These are phyloP conservation scores for Stenogyne calaminthoides DNA, from an alignment of 305 asterid species.

Conservation along the genomic window DNA sequence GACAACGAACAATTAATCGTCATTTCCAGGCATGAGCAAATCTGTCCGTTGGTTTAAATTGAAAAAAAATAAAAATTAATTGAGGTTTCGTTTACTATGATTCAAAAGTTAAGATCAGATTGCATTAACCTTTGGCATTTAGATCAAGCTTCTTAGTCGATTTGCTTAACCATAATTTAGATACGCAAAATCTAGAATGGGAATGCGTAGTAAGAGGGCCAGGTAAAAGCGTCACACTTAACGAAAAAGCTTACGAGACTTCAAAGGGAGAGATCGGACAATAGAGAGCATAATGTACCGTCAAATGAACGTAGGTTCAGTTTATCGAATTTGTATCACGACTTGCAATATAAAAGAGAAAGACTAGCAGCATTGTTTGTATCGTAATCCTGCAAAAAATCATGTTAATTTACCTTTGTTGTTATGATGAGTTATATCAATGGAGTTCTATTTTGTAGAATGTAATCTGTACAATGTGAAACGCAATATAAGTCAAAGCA, in stretches of 20 bases:
- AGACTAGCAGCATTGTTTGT: conserved; percentile 7
- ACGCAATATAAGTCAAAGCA: not conserved
- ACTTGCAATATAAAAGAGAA: not conserved
- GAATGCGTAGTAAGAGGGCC: conserved; percentile 91
- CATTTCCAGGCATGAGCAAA: no score
- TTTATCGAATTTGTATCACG: not conserved
- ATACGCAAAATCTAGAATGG: conserved; percentile 97
- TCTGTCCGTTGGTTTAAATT: no score
- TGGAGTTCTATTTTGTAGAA: not conserved
- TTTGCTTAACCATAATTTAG: conserved; percentile 55
- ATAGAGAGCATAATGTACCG: not conserved
- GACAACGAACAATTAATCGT: no score
- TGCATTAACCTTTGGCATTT: not conserved
- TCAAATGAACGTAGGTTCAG: not conserved
- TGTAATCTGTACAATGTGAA: not conserved
- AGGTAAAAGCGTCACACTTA: conserved; percentile 40
- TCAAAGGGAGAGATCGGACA: not conserved
- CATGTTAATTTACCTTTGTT: not conserved
- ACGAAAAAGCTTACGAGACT: not conserved
- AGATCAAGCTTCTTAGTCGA: conserved; percentile 8
- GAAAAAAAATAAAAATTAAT: no score
- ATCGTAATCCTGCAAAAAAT: not conserved
- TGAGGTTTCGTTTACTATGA: no score
- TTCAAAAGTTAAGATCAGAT: no score
- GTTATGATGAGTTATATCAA: not conserved